Conservation (phyloP, 1,139 yeast species). For the Magnusiomyces ingens region DNA sequence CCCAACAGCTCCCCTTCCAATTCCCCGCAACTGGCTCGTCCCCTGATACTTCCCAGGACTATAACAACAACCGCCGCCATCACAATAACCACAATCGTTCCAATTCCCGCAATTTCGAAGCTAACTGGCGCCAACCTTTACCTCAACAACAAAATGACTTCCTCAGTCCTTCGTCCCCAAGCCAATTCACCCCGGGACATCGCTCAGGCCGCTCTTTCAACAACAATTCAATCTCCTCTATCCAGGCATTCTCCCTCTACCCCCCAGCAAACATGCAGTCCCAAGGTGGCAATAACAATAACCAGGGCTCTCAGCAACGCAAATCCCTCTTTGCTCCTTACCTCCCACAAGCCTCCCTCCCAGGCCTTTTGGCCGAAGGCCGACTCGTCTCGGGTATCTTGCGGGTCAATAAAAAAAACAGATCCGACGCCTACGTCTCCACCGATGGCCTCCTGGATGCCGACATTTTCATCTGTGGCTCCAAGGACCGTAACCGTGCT, state of each 20-base stretch:
- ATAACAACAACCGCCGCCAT: not conserved
- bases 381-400: constrained; percentile 85
- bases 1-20: constrained; percentile 38
- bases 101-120: constrained; percentile 48
- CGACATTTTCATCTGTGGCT: constrained; percentile 94
- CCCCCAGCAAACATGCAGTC: constrained; percentile 20
- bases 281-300: constrained; percentile 10
- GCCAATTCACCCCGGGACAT: constrained; percentile 74
- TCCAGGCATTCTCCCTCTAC: constrained; percentile 26
- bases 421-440: constrained; percentile 96
- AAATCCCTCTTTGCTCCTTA: constrained; percentile 94
- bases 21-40: constrained; percentile 37
- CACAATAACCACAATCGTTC: constrained; percentile 36
- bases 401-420: constrained; percentile 89
- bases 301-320: constrained; percentile 36
- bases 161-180: constrained; percentile 33
- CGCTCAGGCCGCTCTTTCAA: constrained; percentile 66
- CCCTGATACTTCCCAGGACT: constrained; percentile 8
- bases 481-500: constrained; percentile 97
- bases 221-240: constrained; percentile 59
- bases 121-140: constrained; percentile 32
- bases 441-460: constrained; percentile 95
- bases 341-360: constrained; percentile 86
- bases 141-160: constrained; percentile 18
- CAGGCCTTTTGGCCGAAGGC: constrained; percentile 84